Evolutionary conservation across 2,329 filamentous ascomycete species (phyloP), one percentile per base, ranked within the genome.

Genomic region (Colletotrichum tropicale): DNA sequence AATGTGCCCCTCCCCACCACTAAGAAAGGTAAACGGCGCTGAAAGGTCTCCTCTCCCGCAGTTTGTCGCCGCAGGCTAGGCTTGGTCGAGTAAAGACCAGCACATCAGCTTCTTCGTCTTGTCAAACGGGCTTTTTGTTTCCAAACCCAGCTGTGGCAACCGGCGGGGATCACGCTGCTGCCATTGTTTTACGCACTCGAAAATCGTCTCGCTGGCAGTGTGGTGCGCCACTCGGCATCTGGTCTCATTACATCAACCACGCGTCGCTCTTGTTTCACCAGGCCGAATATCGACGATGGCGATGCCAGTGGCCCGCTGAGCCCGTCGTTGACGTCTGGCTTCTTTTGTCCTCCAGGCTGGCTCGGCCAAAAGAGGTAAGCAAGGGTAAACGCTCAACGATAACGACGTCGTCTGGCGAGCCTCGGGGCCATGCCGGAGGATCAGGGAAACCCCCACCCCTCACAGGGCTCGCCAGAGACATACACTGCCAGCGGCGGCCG

Each of bases 41-140:
- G 38, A 69, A 26, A 32, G 26, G 36, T 68, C 67, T 43, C 34
- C 48, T 67, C 55, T 72, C 36, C 62, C 68, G 62, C 43, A 21
- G 24, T 61, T 48, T 56, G 56, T 13, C 38, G 64, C 62, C 64
- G 38, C 60, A 56, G 43, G 21, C 73, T 75, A 75, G 64, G 36
- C 73, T 67, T 58, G 34, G 70, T 60, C 16, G 55, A 68, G 73
- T 73, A 73, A 68, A 28, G 65, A 30, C 21, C 16, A 18, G 38
- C 69, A 34, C 56, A 58, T 28, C 43, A 16, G 56, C 30, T 55
- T 64, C 62, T 58, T 12, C 56, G 56, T 73, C 28, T 64, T 68
- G n/a, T 43, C 62, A 52, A 68, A 73, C 56, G 62, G 64, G 62
- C 70, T 34, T 75, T 66, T 67, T 48, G 69, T 36, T 72, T 56